Evolutionary conservation across 257 asterid genomes (phyloP), one percentile per base, ranked within the genome.

Genomic region (Solanum okadae): DNA sequence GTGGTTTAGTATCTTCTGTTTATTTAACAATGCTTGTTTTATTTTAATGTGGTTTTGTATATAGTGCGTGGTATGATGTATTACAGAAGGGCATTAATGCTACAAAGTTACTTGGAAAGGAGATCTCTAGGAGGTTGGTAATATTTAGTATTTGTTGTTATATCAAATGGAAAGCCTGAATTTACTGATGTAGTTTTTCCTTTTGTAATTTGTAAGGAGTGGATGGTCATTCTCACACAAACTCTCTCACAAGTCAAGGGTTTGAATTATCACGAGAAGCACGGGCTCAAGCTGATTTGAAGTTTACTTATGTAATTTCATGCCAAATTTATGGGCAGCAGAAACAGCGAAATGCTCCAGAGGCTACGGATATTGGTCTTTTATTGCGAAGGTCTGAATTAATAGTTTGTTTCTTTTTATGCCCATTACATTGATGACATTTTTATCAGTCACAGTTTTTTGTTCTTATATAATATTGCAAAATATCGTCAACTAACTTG

Each of bases 11-110:
- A 18, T 89, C 86, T 85, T 59, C 29, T 76, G 11, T 12, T 31
- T 86, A 59, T 73, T 77, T 79, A 79, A 29, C 40, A 46, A 81
- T 46, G 68, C 42, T 46, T 29, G 68, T 29, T 81, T 27, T 46
- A 29, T 87, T 88, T 40, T 20, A 22, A 76, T 70, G 46, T 49
- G 87, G 65, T 90, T 88, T 88, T 61, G 67, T 89, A 5, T 85
- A 92, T 94, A 97, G 99, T 97, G 87, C 97, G 99, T 63, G 99
- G 99, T 61, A 96, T 97, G 99, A 97, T 97, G 99, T 97, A 97
- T 91, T 97, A 97, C 87, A 95, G 99, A 93, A 94, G 98, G 92
- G 99, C 99, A 10, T 89, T 97, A 89, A 96, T 97, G 98, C 95
- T 97, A 88, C 99, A 97, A 92, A 95, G 99, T 92, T 91, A 86